Conservation (phyloP, 495 filamentous ascomycete genomes). For the Neurospora sp. region DNA sequence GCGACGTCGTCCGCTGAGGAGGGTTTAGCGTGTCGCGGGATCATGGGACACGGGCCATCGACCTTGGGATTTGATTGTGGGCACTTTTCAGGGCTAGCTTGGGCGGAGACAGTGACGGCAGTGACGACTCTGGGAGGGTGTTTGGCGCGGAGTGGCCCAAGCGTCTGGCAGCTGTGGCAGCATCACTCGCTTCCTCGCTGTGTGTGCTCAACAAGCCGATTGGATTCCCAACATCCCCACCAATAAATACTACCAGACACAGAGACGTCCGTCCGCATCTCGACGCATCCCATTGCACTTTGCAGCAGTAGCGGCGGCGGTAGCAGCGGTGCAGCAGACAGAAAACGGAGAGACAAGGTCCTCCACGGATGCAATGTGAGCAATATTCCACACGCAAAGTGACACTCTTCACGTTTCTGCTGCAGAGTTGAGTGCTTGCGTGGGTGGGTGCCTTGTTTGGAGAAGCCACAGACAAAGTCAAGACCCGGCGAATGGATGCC, state of each 20-base stretch:
- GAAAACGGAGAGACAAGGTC: neutral
- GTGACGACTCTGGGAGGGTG: neutral
- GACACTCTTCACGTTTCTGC: neutral
- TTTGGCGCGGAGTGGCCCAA: neutral
- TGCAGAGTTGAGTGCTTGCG: neutral
- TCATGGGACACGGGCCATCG: conserved; percentile 18
- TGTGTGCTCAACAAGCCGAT: neutral
- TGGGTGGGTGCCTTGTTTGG: neutral
- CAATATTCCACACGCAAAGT: neutral
- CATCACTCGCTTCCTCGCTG: neutral
- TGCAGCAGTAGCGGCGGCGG: neutral
- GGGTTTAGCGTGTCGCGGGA: conserved; percentile 9
- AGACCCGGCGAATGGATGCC: conserved; percentile 7
- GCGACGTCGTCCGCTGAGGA: conserved; percentile 10
- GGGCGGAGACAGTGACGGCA: conserved; percentile 3
- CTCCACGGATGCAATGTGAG: neutral
- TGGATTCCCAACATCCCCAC: conserved; percentile 8
- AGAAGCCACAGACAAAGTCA: neutral
- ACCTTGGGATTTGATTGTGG: neutral
- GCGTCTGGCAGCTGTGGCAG: neutral
- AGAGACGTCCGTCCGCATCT: neutral
- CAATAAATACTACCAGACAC: neutral
- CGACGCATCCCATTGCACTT: neutral
- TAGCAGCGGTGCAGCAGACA: neutral
- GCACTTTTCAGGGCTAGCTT: neutral